Conservation (phyloP, 1,284 basidiomycete genomes). For the Ustilago vetiveriae region DNA sequence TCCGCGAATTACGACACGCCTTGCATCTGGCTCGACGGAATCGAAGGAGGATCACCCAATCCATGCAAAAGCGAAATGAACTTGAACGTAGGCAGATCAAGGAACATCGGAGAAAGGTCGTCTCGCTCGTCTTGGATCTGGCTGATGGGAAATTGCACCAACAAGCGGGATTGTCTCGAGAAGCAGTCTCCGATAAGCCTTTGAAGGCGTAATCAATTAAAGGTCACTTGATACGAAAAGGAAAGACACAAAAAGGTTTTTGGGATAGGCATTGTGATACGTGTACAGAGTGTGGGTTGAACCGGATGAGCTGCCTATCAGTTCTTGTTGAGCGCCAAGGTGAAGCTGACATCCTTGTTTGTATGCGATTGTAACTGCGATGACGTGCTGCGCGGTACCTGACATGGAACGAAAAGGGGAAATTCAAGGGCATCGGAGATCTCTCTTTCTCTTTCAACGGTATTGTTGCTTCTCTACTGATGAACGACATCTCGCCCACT, state of each 20-base stretch:
- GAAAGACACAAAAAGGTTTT: not conserved
- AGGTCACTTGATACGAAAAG: not conserved
- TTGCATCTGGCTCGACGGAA: constrained; percentile 4
- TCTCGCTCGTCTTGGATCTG: constrained; percentile 28
- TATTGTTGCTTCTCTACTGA: too few relatives aligned
- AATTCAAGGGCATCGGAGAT: too few relatives aligned
- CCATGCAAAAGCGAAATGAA: not conserved
- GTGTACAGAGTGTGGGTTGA: not conserved
- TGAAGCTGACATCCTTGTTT: too few relatives aligned
- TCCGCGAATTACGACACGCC: constrained; percentile 17
- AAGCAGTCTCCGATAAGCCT: too few relatives aligned
- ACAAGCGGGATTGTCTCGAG: constrained; percentile 4
- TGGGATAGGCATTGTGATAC: not conserved
- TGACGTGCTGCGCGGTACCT: too few relatives aligned
- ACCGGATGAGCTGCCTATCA: not conserved
- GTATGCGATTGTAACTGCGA: too few relatives aligned
- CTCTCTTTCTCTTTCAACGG: too few relatives aligned
- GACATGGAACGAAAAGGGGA: too few relatives aligned
- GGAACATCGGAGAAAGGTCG: constrained; percentile 25
- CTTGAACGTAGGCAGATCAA: constrained; percentile 8
- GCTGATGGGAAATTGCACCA: constrained; percentile 30
- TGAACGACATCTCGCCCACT: too few relatives aligned
- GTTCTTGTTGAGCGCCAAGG: not conserved
- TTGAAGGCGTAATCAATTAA: too few relatives aligned
- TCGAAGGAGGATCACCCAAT: constrained; percentile 3